phyloP scores from a whole-genome alignment of 2,329 filamentous ascomycete genomes.

The Colletotrichum sp. region DNA sequence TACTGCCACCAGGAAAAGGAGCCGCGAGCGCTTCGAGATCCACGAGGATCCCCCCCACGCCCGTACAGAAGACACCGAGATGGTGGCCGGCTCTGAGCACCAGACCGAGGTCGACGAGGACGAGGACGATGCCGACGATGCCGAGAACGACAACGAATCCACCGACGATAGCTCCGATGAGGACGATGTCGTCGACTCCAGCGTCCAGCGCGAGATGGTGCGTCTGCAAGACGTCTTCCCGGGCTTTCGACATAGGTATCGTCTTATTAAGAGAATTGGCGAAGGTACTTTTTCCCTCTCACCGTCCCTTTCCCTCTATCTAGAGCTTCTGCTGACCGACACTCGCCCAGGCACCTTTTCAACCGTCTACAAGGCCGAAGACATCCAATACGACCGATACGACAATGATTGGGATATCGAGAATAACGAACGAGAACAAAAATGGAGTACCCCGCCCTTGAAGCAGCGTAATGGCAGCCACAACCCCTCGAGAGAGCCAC shows the following conservation, averaged over 20 bases:
- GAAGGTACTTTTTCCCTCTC: constrained; percentile 68
- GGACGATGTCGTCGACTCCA: constrained; percentile 67
- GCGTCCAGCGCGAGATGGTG: constrained; percentile 84
- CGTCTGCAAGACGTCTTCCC: constrained; percentile 83
- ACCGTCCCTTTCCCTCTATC: constrained; percentile 13
- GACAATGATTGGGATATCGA: constrained; percentile 87
- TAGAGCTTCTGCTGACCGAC: constrained; percentile 10
- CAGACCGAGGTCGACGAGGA: constrained; percentile 41
- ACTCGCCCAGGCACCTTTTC: constrained; percentile 84
- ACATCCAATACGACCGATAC: constrained; percentile 83
- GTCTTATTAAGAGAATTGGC: constrained; percentile 94
- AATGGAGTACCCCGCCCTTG: constrained; percentile 73
- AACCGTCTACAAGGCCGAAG: constrained; percentile 98
- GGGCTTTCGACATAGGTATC: constrained; percentile 83
- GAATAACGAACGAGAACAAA: constrained; percentile 58
- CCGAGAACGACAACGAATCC: constrained; percentile 39
- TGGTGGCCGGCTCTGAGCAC: constrained; percentile 50
- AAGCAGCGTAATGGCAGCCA: constrained; percentile 51
- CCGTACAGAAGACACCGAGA: constrained; percentile 52
- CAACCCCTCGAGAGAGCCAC: constrained; percentile 26
- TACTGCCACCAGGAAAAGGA: constrained; percentile 24
- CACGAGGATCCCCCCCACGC: constrained; percentile 50
- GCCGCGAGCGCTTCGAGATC: constrained; percentile 49
- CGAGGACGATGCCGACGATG: constrained; percentile 41
- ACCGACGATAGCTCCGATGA: constrained; percentile 59